Percentiles rank a stretch among this genome's conserved stretches.
Evolutionary conservation across 768 basidiomycete species (phyloP).

Genomic region (Amanita polypyramis): DNA sequence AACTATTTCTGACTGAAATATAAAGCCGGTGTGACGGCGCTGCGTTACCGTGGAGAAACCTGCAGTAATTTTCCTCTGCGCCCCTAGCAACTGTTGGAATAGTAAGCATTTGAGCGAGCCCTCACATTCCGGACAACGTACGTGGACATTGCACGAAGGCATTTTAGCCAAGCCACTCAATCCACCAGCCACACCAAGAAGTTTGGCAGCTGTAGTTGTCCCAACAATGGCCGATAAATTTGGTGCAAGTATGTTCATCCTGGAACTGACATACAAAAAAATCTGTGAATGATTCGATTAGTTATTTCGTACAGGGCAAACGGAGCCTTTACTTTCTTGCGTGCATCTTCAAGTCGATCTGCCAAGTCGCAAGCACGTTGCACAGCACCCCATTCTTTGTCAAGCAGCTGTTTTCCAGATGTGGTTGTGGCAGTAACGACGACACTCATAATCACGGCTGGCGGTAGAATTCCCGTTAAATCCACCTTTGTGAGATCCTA

Average conservation of each 20-base stretch:
- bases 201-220: slow-evolving; percentile 95
- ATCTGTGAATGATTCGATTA: slow-evolving; percentile 41
- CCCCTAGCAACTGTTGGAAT: slow-evolving; percentile 70
- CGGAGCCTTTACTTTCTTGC: slow-evolving; percentile 57
- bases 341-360: slow-evolving; percentile 77
- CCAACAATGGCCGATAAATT: slow-evolving; percentile 98
- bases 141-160: slow-evolving; percentile 92
- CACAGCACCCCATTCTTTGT: slow-evolving; percentile 70
- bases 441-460: slow-evolving; percentile 92
- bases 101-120: background rate
- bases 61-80: slow-evolving; percentile 84
- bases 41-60: slow-evolving; percentile 87
- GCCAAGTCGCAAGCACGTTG: slow-evolving; percentile 84
- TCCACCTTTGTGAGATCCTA: slow-evolving; percentile 85
- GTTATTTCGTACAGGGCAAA: background rate
- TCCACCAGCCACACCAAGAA: slow-evolving; percentile 95
- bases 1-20: slow-evolving; percentile 89
- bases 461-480: slow-evolving; percentile 67
- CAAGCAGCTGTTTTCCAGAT: slow-evolving; percentile 59
- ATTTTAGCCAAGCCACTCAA: slow-evolving; percentile 85
- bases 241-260: slow-evolving; percentile 97
- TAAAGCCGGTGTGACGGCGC: slow-evolving; percentile 90
- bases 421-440: slow-evolving; percentile 92
- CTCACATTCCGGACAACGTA: slow-evolving; percentile 25
- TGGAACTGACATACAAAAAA: slow-evolving; percentile 97